A percentile compares a stretch with the other conserved stretches of the same genome.
These are phyloP conservation scores for Lathyrus tuberosus DNA, from an alignment of 306 rosid genomes.

Conservation along the genomic window DNA sequence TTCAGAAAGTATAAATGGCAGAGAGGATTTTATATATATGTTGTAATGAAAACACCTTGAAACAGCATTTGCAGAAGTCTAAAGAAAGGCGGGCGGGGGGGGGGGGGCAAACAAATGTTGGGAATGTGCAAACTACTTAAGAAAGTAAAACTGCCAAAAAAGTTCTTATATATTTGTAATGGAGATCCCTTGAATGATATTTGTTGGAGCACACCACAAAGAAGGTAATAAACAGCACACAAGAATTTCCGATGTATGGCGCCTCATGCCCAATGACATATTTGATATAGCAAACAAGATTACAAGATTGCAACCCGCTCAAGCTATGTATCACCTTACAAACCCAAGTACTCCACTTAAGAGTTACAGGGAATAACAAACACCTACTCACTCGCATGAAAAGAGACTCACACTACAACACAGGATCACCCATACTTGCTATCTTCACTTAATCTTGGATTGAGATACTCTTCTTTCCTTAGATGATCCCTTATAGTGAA, in stretches of 20 bases:
- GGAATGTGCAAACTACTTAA: slow-evolving; percentile 7
- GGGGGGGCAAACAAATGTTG: slow-evolving; percentile 21
- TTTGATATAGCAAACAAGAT: background rate
- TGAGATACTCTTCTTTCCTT: background rate
- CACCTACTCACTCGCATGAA: background rate
- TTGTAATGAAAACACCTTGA: slow-evolving; percentile 4
- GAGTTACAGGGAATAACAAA: background rate
- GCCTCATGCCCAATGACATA: background rate
- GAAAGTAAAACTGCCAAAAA: background rate
- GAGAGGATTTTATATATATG: slow-evolving; percentile 6
- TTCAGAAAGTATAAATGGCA: slow-evolving; percentile 6
- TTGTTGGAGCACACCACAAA: background rate
- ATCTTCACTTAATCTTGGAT: background rate
- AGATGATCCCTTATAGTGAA: background rate
- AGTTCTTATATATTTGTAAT: slow-evolving; percentile 4
- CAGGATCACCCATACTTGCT: background rate
- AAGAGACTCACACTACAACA: background rate
- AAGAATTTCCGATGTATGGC: background rate
- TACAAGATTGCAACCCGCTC: background rate
- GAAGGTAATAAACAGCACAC: slow-evolving; percentile 6
- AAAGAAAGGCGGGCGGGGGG: background rate
- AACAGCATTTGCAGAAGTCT: background rate
- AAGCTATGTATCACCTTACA: slow-evolving; percentile 18
- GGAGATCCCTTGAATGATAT: slow-evolving; percentile 8
- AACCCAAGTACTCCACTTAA: background rate